Evolutionary conservation across 2,329 filamentous ascomycete genomes (phyloP).

Genomic region (Colletotrichum gloeosporioides): DNA sequence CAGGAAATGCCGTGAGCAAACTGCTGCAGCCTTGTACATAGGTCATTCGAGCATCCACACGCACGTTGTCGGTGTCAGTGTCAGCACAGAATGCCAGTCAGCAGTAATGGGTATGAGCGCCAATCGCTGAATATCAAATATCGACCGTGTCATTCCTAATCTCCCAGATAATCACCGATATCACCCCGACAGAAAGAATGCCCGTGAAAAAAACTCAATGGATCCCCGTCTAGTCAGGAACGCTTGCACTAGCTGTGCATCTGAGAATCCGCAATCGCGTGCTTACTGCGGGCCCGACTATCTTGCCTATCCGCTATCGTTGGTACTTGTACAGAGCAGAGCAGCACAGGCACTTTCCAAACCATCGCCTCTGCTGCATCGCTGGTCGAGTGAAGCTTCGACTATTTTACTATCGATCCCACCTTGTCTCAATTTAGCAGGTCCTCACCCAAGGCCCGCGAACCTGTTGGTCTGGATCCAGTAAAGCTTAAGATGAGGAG

Average conservation of each 20-base stretch:
- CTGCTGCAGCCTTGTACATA: neutral
- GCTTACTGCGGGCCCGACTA: slow-evolving; percentile 7
- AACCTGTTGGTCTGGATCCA: neutral
- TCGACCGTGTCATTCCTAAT: neutral
- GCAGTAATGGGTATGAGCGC: neutral
- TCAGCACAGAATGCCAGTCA: neutral
- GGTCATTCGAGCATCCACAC: neutral
- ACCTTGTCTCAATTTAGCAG: slow-evolving; percentile 9
- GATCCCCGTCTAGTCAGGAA: slow-evolving; percentile 11
- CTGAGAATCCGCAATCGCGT: slow-evolving; percentile 10
- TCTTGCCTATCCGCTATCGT: neutral
- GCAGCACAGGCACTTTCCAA: neutral
- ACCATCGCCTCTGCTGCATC: neutral
- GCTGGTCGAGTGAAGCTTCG: neutral
- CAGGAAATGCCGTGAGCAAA: neutral
- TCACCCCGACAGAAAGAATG: neutral
- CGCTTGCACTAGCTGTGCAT: neutral
- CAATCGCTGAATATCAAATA: neutral
- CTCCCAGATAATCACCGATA: slow-evolving; percentile 10
- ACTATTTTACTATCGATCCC: neutral
- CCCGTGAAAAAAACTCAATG: slow-evolving; percentile 1
- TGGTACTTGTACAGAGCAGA: neutral
- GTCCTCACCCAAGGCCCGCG: neutral
- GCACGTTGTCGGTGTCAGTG: neutral
- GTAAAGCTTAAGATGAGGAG: slow-evolving; percentile 7